These are phyloP conservation scores for Carex myosuroides DNA, from an alignment of 176 grass and related monocot species.

Conservation along the genomic window DNA sequence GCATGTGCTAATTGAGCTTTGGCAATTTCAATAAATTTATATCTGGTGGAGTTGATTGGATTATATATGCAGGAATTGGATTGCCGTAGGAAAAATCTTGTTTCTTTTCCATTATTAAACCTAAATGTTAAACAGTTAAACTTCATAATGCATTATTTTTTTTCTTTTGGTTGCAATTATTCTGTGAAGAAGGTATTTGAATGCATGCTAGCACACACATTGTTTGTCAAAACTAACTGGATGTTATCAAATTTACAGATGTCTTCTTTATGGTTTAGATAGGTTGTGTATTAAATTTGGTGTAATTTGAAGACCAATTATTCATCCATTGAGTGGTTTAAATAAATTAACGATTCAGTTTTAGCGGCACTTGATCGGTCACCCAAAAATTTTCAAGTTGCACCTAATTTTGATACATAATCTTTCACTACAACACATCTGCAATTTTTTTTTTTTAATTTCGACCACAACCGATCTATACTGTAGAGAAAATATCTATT, in stretches of 20 bases:
- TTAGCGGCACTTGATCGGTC: background rate
- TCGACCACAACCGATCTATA: background rate
- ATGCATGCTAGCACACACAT: background rate
- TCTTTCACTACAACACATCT: background rate
- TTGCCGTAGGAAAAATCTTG: background rate
- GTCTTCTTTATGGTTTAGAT: background rate
- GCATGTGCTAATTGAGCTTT: background rate
- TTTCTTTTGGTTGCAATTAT: background rate
- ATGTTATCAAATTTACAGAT: background rate
- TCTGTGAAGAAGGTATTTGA: background rate
- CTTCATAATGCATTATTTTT: background rate
- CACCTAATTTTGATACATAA: background rate
- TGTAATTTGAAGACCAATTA: background rate
- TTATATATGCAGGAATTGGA: background rate
- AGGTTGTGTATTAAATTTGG: background rate
- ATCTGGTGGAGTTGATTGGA: background rate
- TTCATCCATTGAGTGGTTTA: background rate
- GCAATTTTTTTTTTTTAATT: background rate
- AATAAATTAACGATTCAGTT: background rate
- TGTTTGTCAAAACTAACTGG: background rate
- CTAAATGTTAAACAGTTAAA: background rate
- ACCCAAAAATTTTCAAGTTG: background rate
- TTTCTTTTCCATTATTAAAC: background rate
- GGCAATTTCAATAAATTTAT: constrained; percentile 18
- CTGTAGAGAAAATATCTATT: background rate